Percentiles rank a stretch among this genome's conserved stretches.
These are phyloP conservation scores for Boeremia exigua DNA, from an alignment of 2,329 filamentous ascomycete species.

Conservation along the genomic window DNA sequence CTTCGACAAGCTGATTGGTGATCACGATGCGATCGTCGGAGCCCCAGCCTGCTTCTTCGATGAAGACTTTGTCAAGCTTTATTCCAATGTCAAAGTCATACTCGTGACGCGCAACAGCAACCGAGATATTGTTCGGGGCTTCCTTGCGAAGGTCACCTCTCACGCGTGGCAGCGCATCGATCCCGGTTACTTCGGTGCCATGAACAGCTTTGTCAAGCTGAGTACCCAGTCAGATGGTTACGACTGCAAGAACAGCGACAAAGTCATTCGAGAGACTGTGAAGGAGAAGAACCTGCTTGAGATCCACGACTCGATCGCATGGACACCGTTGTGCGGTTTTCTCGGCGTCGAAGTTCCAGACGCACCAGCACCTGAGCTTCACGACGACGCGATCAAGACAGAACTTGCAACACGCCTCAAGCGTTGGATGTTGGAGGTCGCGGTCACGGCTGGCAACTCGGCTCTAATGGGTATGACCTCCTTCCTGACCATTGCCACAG, in stretches of 20 bases:
- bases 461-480: background rate
- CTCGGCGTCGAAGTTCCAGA: slow-evolving; percentile 30
- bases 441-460: background rate
- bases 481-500: background rate
- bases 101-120: slow-evolving; percentile 14
- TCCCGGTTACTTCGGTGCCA: slow-evolving; percentile 1
- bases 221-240: background rate
- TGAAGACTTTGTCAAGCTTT: slow-evolving; percentile 24
- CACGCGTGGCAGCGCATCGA: slow-evolving; percentile 7
- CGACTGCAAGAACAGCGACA: slow-evolving; percentile 10
- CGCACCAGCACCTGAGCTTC: slow-evolving; percentile 26
- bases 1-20: slow-evolving; percentile 41
- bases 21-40: slow-evolving; percentile 35
- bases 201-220: background rate
- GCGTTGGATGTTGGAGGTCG: background rate
- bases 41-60: slow-evolving; percentile 18
- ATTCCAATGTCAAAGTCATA: slow-evolving; percentile 28
- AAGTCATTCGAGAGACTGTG: slow-evolving; percentile 22
- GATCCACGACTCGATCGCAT: slow-evolving; percentile 31
- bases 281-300: slow-evolving; percentile 36
- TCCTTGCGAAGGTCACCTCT: background rate
- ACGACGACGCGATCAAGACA: slow-evolving; percentile 5
- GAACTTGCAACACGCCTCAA: slow-evolving; percentile 1
- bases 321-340: slow-evolving; percentile 40
- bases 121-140: background rate